Base-by-base conservation (phyloP, 208 protist genomes). In the Jaenimonas drosophilae region DNA sequence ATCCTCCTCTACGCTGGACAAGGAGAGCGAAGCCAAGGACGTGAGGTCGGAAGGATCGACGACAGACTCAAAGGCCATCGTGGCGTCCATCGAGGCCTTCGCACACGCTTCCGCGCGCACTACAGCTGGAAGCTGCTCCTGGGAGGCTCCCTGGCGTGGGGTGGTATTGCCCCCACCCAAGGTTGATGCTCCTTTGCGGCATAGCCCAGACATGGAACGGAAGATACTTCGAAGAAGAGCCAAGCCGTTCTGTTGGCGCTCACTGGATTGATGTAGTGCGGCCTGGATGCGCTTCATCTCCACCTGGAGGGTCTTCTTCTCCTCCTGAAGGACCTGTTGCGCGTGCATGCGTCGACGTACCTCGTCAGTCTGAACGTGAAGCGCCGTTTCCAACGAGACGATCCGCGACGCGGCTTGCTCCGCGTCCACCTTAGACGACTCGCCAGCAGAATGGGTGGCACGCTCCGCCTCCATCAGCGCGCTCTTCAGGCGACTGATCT, bases 361-460 rank as follows among this genome's bases (percentile, higher is more conserved):
- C 24, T 78, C 81, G n/a, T 76, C 69, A 2, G 68, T 75, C 29
- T 84, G 81, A 36, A 63, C 48, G 43, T 79, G 59, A 33, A 84
- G 43, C 7, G 54, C 54, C 17, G 53, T 67, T 40, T 76, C 50
- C 26, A 73, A 37, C 14, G 49, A 39, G 11, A 34, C 54, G 4
- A 54, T 31, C 41, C 57, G 65, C n/a, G 40, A 32, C 33, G 64
- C 44, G 21, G 48, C 20, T 53, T 53, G 49, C 20, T 56, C 54
- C 40, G 49, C 43, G 28, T 49, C 38, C 37, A 41, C 19, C 21
- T 46, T 23, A 19, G 59, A 36, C 34, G 34, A 41, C 7, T 56
- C 54, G 11, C 48, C 20, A 7, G 25, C 46, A 17, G 17, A 30
- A 28, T 58, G 49, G 46, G 46, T 47, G 9, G 36, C 43, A 2